Percentiles rank a stretch among this genome's conserved stretches.
phyloP scores from a whole-genome alignment of 805 yeast species.

The Ogataea pignaliae region DNA sequence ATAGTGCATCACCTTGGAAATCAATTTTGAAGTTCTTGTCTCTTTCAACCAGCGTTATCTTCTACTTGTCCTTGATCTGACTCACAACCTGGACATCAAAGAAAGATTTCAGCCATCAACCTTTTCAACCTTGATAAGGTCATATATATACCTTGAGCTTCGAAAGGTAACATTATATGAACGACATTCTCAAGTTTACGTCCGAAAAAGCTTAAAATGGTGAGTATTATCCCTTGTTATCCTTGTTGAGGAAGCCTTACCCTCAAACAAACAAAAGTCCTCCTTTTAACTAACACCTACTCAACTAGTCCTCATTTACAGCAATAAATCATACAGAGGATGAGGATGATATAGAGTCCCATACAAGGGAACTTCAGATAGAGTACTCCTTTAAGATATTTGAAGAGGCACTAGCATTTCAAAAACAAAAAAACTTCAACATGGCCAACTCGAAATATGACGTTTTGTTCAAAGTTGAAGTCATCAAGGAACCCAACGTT shows the following conservation, averaged over 20 bases:
- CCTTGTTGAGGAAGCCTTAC: neutral
- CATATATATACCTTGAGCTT: no score
- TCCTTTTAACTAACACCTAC: neutral
- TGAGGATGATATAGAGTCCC: constrained; percentile 79
- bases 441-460: constrained; percentile 55
- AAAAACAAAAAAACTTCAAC: constrained; percentile 44
- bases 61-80: no score
- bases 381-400: constrained; percentile 80
- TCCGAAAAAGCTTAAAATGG: no score
- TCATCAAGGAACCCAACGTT: constrained; percentile 42
- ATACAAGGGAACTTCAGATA: constrained; percentile 83
- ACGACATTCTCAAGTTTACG: no score
- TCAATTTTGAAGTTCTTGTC: no score
- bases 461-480: constrained; percentile 62
- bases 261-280: neutral
- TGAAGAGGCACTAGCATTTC: constrained; percentile 62
- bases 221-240: neutral
- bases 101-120: no score
- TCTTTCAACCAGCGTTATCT: no score
- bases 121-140: no score
- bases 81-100: no score
- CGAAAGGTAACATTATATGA: no score
- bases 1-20: no score
- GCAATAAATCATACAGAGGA: constrained; percentile 80
- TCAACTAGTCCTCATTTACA: constrained; percentile 56